Base-by-base conservation (phyloP, 306 rosid genomes). In the Pachyrhizus erosus region DNA sequence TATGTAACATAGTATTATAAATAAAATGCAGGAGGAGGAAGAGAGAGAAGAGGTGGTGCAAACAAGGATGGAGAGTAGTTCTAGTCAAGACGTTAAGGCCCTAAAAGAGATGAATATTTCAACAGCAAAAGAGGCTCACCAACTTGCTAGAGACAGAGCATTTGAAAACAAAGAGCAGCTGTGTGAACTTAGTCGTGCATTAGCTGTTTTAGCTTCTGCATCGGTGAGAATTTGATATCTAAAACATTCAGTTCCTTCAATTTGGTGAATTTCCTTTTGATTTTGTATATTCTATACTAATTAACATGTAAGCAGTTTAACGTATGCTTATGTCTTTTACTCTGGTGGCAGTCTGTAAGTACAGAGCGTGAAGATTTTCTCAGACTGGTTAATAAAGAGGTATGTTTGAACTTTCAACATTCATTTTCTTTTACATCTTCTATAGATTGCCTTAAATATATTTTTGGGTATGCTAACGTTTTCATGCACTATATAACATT, bases 121-220 rank as follows among this genome's bases (percentile, higher is more conserved):
- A 73, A 89, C 91, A 0, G 95, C 92, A 77, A 84, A 87, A 74
- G 97, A 93, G 83, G 97, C 96, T 73, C 90, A 86, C 18, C 88
- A 89, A 73, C 98, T 87, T 81, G 97, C 89, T 21, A 88, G 86
- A 90, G 88, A 76, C 70, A 89, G 91, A 83, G 75, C 94, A 60
- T 13, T 84, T 42, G 99, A 96, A 87, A 89, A 92, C 87, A 90
- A 93, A 83, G 99, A 92, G 84, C 95, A 96, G 79, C 87, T 96
- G 18, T 93, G 97, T 40, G 97, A 96, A 86, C 74, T 96, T 81
- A 96, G 99, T 79, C 94, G 96, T 42, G 99, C 99, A 31, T 84
- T 96, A 87, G 97, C 99, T 80, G 94, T 96, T 85, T 89, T 96
- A 86, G 93, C 99, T 81, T 93, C 99, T 67, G 98, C 98, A 31